Evolutionary conservation across 257 asterid genomes (phyloP), one percentile per base, ranked within the genome.

Genomic region (Solanum tarijense): DNA sequence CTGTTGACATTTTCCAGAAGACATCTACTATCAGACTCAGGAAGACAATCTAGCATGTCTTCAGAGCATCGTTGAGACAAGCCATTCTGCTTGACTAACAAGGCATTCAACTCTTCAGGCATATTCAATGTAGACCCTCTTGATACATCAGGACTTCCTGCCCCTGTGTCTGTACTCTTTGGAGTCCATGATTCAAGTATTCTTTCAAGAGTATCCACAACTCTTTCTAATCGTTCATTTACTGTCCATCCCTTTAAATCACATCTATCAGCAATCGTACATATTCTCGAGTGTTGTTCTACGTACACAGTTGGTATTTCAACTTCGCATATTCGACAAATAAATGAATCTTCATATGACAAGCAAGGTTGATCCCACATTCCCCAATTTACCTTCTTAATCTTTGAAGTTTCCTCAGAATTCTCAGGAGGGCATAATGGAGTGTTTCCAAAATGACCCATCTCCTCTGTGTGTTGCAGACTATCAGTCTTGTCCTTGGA

Each of bases 261-360:
- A 92, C 99, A 97, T 91, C 98, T 93, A 92, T 97, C 99, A 52
- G 94, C 99, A 89, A 97, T 91, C 14, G 99, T 94, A 92, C 99
- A 97, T 87, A 97, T 95, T 91, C 98, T 92, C 38, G 99, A 97
- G 91, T 97, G 99, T 60, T 92, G 98, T 90, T 97, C 99, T 65
- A 97, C 99, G 90, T 95, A 95, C 52, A 94, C 90, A 48, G 94
- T 96, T 89, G 99, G 99, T 91, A 96, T 96, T 92, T 97, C 98
- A 87, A 95, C 98, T 92, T 97, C 99, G 91, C 99, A 97, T 91
- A 97, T 97, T 75, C 99, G 96, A 88, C 99, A 97, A 78, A 97
- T 97, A 69, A 97, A 91, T 71, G 99, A 96, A 90, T 95, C 95
- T 90, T 92, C 99, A 89, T 94, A 95, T 68, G 96, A 90, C 90